A percentile compares a stretch with the other conserved stretches of the same genome.
phyloP scores from a whole-genome alignment of 441 rosid species.

The Erodium moschatum region DNA sequence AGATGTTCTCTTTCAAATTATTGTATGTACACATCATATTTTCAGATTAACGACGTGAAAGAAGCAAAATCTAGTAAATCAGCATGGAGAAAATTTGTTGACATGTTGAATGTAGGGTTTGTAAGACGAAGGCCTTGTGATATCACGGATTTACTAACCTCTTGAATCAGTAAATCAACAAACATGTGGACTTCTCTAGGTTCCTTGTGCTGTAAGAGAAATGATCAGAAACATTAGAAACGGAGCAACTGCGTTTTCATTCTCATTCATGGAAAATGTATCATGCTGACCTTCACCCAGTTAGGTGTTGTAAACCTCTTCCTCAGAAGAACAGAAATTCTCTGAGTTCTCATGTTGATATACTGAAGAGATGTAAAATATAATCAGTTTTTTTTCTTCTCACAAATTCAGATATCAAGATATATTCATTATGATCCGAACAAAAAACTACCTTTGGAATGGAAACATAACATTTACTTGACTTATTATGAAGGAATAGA shows the following conservation, averaged over 20 bases:
- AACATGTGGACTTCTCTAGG: constrained; percentile 98
- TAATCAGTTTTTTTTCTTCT: constrained; percentile 8
- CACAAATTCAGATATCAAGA: constrained; percentile 14
- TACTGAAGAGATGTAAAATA: constrained; percentile 41
- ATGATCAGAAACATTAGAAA: constrained; percentile 19
- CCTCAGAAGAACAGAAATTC: constrained; percentile 70
- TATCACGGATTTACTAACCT: constrained; percentile 42
- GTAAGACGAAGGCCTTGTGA: not conserved
- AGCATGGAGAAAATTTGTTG: not conserved
- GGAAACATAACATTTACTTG: not conserved
- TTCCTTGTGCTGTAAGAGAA: constrained; percentile 78
- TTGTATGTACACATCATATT: not conserved
- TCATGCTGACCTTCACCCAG: constrained; percentile 79
- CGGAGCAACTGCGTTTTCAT: not conserved
- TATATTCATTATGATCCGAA: not conserved
- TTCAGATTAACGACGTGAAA: not conserved
- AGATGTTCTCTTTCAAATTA: not conserved
- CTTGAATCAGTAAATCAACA: constrained; percentile 81
- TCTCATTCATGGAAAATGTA: constrained; percentile 7
- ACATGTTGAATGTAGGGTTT: not conserved
- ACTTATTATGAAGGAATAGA: not conserved
- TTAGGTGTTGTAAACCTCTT: constrained; percentile 91
- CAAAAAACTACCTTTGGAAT: not conserved
- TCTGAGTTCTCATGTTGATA: constrained; percentile 67
- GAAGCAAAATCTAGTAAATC: not conserved